Conservation (phyloP, 1,139 yeast genomes). For the Diutina scorzettiae region DNA sequence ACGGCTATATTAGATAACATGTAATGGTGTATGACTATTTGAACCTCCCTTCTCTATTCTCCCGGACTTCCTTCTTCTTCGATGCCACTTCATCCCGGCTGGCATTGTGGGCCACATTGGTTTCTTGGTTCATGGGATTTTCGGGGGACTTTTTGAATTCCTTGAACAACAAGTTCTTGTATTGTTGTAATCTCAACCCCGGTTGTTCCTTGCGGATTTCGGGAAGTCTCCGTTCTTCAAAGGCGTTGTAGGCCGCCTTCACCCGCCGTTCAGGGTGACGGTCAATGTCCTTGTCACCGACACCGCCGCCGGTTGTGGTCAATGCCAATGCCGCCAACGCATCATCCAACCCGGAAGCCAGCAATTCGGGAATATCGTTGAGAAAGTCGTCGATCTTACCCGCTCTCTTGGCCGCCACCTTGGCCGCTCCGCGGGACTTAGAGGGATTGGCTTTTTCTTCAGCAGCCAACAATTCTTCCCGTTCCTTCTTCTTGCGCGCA, state of each 20-base stretch:
- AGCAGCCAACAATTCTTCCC: constrained; percentile 45
- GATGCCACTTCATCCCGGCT: constrained; percentile 38
- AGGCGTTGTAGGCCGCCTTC: constrained; percentile 69
- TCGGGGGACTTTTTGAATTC: constrained; percentile 75
- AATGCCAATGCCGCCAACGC: constrained; percentile 71
- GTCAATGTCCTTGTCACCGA: constrained; percentile 53
- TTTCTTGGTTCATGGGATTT: constrained; percentile 77
- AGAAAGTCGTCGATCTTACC: constrained; percentile 51
- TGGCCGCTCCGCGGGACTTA: constrained; percentile 66
- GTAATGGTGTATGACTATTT: no score
- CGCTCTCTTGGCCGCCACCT: constrained; percentile 49
- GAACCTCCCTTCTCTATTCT: constrained; percentile 32
- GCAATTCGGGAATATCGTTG: constrained; percentile 39
- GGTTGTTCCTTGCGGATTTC: constrained; percentile 67
- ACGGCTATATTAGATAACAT: no score
- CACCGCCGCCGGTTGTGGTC: constrained; percentile 43
- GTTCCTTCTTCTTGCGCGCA: constrained; percentile 50
- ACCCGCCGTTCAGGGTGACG: constrained; percentile 85
- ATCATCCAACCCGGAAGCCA: constrained; percentile 66
- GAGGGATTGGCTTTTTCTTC: constrained; percentile 56
- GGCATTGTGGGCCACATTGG: constrained; percentile 55
- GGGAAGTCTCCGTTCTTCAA: constrained; percentile 61
- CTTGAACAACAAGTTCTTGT: constrained; percentile 61
- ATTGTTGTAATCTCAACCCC: constrained; percentile 69
- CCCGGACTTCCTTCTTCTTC: constrained; percentile 40